Percentiles rank a stretch among this genome's conserved stretches.
Evolutionary conservation across 2,329 filamentous ascomycete genomes (phyloP).

Genomic region (Sporothrix pseudoabietina): DNA sequence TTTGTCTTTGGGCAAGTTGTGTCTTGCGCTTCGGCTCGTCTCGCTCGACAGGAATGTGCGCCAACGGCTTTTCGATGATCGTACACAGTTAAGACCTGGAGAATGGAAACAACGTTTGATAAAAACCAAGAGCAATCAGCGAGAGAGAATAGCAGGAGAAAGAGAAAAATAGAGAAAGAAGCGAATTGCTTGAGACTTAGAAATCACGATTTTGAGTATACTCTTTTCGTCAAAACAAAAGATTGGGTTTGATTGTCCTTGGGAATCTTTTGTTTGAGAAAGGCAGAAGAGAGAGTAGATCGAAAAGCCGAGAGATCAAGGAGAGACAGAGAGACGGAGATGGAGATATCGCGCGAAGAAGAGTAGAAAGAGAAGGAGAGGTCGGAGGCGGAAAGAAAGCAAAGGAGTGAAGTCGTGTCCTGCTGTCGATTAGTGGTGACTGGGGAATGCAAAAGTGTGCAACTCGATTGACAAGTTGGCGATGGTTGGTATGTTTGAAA

Average conservation of each 20-base stretch:
- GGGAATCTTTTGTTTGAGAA: constrained; percentile 1
- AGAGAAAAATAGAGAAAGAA: constrained; percentile 9
- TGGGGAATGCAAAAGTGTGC: constrained; percentile 18
- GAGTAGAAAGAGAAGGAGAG: constrained; percentile 1
- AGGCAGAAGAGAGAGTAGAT: constrained; percentile 9
- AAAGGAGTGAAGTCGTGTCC: not conserved
- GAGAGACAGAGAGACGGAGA: not conserved
- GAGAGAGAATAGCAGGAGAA: constrained; percentile 16
- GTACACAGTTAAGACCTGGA: not conserved
- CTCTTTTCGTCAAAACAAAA: constrained; percentile 21
- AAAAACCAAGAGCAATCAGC: constrained; percentile 18
- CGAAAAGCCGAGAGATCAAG: constrained; percentile 12
- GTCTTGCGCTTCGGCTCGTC: constrained; percentile 24
- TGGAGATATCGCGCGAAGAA: not conserved
- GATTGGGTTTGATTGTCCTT: constrained; percentile 10
- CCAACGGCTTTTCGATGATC: constrained; percentile 18
- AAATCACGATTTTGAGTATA: constrained; percentile 26
- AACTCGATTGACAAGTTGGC: constrained; percentile 15
- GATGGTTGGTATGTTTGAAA: constrained; percentile 20
- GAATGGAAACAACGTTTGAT: not conserved
- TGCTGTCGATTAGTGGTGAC: constrained; percentile 11
- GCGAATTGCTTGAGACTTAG: constrained; percentile 22
- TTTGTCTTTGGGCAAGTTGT: not conserved
- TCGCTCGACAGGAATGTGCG: constrained; percentile 27
- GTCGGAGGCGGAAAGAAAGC: not conserved